Evolutionary conservation across 257 asterid genomes (phyloP).

Genomic region (Scutellaria barbata): DNA sequence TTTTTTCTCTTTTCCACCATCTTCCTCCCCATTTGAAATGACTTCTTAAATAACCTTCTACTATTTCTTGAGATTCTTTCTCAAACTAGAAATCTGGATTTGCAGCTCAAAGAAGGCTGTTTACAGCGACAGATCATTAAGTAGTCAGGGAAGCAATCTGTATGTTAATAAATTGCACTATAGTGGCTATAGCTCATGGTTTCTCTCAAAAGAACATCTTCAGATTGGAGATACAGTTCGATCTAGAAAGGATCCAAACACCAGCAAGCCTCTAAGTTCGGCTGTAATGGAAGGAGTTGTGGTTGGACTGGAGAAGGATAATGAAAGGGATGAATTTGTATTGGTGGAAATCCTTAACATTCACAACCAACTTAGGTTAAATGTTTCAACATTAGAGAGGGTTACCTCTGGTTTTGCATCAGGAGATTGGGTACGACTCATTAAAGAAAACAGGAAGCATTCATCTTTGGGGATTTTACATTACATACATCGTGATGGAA

Average conservation of each 20-base stretch:
- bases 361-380: slow-evolving; percentile 53
- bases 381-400: slow-evolving; percentile 51
- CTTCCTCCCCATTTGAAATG: background rate
- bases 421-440: slow-evolving; percentile 67
- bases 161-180: slow-evolving; percentile 40
- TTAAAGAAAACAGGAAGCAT: slow-evolving; percentile 43
- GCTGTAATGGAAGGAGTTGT: slow-evolving; percentile 54
- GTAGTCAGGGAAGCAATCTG: slow-evolving; percentile 44
- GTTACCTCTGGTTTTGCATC: slow-evolving; percentile 60
- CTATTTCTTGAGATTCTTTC: background rate
- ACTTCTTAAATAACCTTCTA: too few relatives aligned
- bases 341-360: slow-evolving; percentile 52
- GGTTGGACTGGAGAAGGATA: slow-evolving; percentile 61
- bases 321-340: slow-evolving; percentile 52
- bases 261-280: slow-evolving; percentile 42
- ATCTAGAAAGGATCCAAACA: slow-evolving; percentile 47
- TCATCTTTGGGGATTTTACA: slow-evolving; percentile 61
- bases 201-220: slow-evolving; percentile 60
- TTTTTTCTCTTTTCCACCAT: slow-evolving; percentile 20
- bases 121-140: slow-evolving; percentile 52
- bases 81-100: slow-evolving; percentile 20
- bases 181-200: slow-evolving; percentile 55
- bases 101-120: slow-evolving; percentile 57
- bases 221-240: slow-evolving; percentile 65
- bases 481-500: slow-evolving; percentile 58